Evolutionary conservation across 768 basidiomycete species (phyloP).

Genomic region (Boletus vinaceobasis): DNA sequence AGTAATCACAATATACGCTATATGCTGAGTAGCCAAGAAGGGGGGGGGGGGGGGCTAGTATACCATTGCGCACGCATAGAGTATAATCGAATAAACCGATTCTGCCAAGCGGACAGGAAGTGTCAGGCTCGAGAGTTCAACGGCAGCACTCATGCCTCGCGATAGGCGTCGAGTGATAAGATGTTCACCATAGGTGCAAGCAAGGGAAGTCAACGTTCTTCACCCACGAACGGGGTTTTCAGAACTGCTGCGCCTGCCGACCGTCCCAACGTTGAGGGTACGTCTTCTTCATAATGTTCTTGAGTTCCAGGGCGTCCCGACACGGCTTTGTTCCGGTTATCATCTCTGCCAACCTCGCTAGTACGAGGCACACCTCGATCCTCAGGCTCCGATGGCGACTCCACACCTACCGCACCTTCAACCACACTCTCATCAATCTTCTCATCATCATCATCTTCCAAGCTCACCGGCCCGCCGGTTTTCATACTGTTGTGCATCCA

Average conservation of each 20-base stretch:
- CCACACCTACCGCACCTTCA: conserved; percentile 13
- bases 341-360: conserved; percentile 2
- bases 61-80: conserved; percentile 10
- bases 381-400: conserved; percentile 4
- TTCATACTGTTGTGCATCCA: conserved; percentile 61
- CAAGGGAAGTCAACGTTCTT: conserved; percentile 1
- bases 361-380: conserved; percentile 5
- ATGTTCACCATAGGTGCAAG: not conserved
- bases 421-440: conserved; percentile 19
- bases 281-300: conserved; percentile 15
- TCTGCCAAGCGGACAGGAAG: conserved; percentile 4
- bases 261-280: conserved; percentile 26
- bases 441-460: conserved; percentile 41
- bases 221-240: conserved; percentile 5
- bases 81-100: conserved; percentile 8
- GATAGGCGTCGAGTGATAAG: not conserved
- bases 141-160: not conserved
- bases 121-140: not conserved
- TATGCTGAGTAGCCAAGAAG: conserved; percentile 5
- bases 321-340: conserved; percentile 5
- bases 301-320: conserved; percentile 1
- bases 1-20: conserved; percentile 7
- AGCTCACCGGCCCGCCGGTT: conserved; percentile 51
- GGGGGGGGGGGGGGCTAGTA: not conserved
- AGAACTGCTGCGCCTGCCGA: conserved; percentile 21